Evolutionary conservation across 2,329 filamentous ascomycete species (phyloP).

Genomic region (Colletotrichum sp.): DNA sequence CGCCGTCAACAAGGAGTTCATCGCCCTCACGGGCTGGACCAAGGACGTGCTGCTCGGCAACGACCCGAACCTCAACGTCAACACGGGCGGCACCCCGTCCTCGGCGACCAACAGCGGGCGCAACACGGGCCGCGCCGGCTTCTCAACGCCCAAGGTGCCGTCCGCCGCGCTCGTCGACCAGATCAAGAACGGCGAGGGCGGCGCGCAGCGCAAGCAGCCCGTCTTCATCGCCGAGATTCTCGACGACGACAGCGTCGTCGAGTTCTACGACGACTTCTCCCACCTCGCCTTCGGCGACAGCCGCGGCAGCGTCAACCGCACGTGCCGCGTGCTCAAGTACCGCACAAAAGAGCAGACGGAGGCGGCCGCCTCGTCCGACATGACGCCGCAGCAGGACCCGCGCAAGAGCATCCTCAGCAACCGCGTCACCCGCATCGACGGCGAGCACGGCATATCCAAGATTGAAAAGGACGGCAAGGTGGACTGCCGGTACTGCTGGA

Average conservation of each 20-base stretch:
- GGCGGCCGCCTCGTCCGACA: constrained; percentile 25
- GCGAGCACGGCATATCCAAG: constrained; percentile 80
- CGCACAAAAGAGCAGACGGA: constrained; percentile 70
- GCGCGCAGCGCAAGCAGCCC: constrained; percentile 63
- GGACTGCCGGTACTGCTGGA: constrained; percentile 96
- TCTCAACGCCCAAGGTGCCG: constrained; percentile 57
- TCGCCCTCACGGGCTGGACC: constrained; percentile 93
- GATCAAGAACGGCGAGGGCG: constrained; percentile 42
- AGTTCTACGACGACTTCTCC: constrained; percentile 96
- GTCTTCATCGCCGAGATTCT: constrained; percentile 92
- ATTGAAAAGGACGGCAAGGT: constrained; percentile 89
- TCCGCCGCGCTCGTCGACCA: constrained; percentile 44
- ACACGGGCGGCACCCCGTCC: constrained; percentile 63
- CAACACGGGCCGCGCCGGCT: constrained; percentile 44
- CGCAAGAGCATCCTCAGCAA: constrained; percentile 59
- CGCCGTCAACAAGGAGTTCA: constrained; percentile 94
- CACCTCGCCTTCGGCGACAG: constrained; percentile 92
- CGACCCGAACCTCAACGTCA: constrained; percentile 86
- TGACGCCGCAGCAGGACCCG: constrained; percentile 50
- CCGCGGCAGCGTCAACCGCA: constrained; percentile 81
- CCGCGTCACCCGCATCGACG: constrained; percentile 67
- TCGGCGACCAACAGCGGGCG: constrained; percentile 48
- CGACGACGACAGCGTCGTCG: constrained; percentile 90
- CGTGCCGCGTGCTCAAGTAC: constrained; percentile 90
- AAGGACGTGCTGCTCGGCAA: constrained; percentile 88